These are phyloP conservation scores for Akanthomyces dipterigenus DNA, from an alignment of 2,329 filamentous ascomycete species.

Conservation along the genomic window DNA sequence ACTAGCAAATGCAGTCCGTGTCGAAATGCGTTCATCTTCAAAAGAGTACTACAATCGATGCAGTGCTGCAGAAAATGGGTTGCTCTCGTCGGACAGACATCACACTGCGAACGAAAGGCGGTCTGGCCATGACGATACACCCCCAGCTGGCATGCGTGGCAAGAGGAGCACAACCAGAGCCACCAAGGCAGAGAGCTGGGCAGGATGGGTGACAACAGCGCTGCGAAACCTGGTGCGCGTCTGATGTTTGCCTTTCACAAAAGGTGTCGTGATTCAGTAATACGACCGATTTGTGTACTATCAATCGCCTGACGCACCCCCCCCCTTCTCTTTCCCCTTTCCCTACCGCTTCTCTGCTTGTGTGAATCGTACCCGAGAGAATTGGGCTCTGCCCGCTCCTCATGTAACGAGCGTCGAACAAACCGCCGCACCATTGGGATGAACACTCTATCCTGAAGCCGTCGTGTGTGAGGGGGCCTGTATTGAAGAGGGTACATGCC, in stretches of 20 bases:
- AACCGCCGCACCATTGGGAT: neutral
- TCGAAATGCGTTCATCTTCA: neutral
- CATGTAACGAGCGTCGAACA: neutral
- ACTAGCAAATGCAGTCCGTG: neutral
- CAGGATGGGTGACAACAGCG: neutral
- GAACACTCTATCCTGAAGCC: neutral
- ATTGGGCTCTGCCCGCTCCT: neutral
- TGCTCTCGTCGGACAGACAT: neutral
- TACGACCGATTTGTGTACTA: constrained; percentile 9
- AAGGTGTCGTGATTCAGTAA: neutral
- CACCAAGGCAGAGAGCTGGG: neutral
- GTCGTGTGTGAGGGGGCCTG: neutral
- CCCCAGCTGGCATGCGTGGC: neutral
- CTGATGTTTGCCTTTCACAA: constrained; percentile 5
- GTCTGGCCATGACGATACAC: neutral
- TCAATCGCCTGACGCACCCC: neutral
- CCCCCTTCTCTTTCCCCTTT: neutral
- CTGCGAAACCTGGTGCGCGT: neutral
- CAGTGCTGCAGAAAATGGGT: neutral
- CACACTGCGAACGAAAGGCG: neutral
- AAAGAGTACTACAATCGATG: neutral
- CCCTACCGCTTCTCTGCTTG: neutral
- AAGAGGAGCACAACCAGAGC: neutral
- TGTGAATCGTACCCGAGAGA: neutral
- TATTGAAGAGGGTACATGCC: neutral